Percentiles rank a stretch among this genome's conserved stretches.
Evolutionary conservation across 2,329 filamentous ascomycete genomes (phyloP).

Genomic region (Tolypocladium album): DNA sequence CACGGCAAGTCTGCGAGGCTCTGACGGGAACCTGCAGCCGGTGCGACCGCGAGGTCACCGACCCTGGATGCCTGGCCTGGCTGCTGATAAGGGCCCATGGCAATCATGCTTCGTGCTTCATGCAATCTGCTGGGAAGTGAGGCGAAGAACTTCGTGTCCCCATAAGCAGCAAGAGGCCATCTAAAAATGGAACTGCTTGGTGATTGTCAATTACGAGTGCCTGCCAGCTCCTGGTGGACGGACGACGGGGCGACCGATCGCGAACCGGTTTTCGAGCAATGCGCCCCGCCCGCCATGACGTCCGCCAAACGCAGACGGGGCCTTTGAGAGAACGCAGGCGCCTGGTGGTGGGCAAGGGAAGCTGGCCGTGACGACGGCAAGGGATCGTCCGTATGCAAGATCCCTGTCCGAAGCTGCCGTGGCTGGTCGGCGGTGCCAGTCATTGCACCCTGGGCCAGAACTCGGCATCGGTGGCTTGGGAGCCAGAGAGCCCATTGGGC

Average conservation of each 20-base stretch:
- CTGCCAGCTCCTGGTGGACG: neutral
- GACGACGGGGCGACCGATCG: neutral
- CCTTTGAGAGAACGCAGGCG: neutral
- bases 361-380: neutral
- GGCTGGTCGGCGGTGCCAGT: neutral
- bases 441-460: neutral
- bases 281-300: neutral
- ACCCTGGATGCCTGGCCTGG: neutral
- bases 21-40: neutral
- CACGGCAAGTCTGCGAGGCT: neutral
- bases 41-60: neutral
- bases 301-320: neutral
- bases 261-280: neutral
- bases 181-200: neutral
- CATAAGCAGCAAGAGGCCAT: neutral
- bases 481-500: neutral
- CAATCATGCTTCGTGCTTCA: neutral
- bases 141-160: neutral
- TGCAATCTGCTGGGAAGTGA: neutral
- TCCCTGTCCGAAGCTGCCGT: neutral
- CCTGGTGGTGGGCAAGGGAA: neutral
- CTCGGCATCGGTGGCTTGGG: neutral
- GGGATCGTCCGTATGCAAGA: neutral
- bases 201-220: neutral
- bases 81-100: neutral